Base-by-base conservation (phyloP, 2,329 filamentous ascomycete genomes). In the Didymella pinodella region DNA sequence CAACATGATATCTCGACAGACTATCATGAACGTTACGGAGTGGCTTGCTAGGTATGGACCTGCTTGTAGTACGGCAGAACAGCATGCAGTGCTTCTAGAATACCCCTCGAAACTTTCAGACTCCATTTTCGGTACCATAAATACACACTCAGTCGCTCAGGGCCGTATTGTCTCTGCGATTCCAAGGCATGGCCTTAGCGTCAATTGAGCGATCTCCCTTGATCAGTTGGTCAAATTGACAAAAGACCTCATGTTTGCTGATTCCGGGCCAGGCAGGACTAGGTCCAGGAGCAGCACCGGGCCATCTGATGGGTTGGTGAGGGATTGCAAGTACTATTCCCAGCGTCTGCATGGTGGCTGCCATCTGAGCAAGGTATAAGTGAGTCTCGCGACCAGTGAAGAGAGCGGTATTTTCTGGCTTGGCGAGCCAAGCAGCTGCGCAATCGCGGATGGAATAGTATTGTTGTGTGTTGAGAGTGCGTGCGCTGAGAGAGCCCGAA, bases 291-390 rank as follows among this genome's bases (percentile, higher is more conserved):
- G 18, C 16, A 12, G 55, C 44, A n/a, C 29, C 48, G 4, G 38
- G 48, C 34, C 36, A 58, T 3, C n/a, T n/a, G 11, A 49, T 10
- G 7, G 5, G 20, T 31, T 28, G 8, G 8, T 53, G 38, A 12
- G 49, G 38, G 16, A 58, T 5, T 8, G 14, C 32, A 2, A 48
- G 45, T 14, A 29, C 31, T 1, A 38, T 48, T 10, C 49, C 45
- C 1, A 53, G 18, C 3, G 16, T 47, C 14, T 32, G n/a, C 29
- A 48, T 58, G 11, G 12, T 43, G 12, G 25, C 31, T 22, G 18
- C 12, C 28, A 58, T 58, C 25, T 31, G 31, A 12, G 26, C 49
- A 14, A 49, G 38, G n/a, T 25, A 31, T 25, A 28, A 29, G 25
- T 47, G 11, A 4, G n/a, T 38, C 4, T 25, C 16, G 10, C 14